Percentiles rank a stretch among this genome's conserved stretches.
Conservation (phyloP, 257 asterid genomes). For the Solanum chiquidenum region DNA sequence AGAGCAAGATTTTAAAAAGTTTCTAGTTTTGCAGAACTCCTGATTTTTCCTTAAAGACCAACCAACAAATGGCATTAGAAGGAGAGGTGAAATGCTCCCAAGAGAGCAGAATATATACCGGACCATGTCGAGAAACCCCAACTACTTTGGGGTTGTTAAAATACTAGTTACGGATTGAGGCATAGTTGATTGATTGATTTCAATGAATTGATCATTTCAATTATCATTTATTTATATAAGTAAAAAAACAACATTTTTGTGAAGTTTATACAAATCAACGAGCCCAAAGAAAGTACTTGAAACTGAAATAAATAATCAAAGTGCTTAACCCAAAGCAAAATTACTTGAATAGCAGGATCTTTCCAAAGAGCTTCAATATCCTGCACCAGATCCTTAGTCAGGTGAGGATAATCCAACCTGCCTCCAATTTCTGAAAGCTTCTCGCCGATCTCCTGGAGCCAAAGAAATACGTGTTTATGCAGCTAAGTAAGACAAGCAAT, state of each 20-base stretch:
- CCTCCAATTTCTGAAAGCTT: constrained; percentile 83
- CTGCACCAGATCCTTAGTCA: constrained; percentile 59
- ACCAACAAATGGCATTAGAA: not conserved
- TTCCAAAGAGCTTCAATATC: constrained; percentile 82
- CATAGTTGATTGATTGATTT: not conserved
- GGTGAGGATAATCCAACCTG: constrained; percentile 63
- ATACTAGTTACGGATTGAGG: not conserved
- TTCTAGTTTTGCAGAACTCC: not conserved
- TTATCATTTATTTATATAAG: not conserved
- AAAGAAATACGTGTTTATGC: not conserved
- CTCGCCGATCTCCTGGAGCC: constrained; percentile 73
- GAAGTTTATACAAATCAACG: not conserved
- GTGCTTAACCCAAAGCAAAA: not conserved
- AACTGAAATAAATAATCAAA: not conserved
- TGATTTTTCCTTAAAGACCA: not conserved
- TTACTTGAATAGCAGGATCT: constrained; percentile 86
- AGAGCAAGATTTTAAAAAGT: not conserved
- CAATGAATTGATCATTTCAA: not conserved
- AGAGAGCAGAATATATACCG: not conserved
- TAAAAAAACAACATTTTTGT: not conserved
- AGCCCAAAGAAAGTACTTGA: not conserved
- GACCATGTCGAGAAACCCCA: not conserved
- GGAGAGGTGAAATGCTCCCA: not conserved
- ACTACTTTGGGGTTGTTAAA: not conserved
- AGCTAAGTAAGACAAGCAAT: not conserved